Evolutionary conservation across 352 stramenopile genomes (phyloP).

Genomic region (Phytophthora rubi): DNA sequence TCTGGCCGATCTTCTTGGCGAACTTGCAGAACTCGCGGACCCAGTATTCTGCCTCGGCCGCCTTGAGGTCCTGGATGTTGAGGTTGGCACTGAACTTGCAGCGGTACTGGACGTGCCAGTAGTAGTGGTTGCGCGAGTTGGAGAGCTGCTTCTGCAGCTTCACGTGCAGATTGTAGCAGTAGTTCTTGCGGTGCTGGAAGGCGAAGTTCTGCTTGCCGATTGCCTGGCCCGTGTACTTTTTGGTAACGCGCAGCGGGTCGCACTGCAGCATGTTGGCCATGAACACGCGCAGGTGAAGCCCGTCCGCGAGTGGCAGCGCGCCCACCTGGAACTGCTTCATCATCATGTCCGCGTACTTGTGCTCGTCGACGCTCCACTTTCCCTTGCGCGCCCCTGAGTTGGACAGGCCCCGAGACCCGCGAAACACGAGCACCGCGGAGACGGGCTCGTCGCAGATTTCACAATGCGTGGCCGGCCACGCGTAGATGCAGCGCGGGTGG

Average conservation of each 20-base stretch:
- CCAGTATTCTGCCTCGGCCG: conserved; percentile 48
- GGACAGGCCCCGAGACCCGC: conserved; percentile 41
- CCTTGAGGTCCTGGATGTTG: conserved; percentile 52
- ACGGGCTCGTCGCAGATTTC: conserved; percentile 63
- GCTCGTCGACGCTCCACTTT: conserved; percentile 79
- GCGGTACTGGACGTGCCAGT: conserved; percentile 83
- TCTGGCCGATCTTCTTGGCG: conserved; percentile 66
- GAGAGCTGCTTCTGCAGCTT: conserved; percentile 84
- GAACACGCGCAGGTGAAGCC: conserved; percentile 76
- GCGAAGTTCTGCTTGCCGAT: conserved; percentile 86
- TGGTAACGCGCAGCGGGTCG: conserved; percentile 82
- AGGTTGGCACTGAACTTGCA: conserved; percentile 65
- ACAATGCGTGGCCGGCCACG: conserved; percentile 70
- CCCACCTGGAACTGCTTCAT: conserved; percentile 86
- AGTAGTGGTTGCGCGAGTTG: conserved; percentile 82
- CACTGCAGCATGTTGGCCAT: conserved; percentile 81
- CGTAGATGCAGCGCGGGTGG: conserved; percentile 78
- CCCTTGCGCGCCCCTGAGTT: conserved; percentile 70
- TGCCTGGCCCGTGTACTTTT: conserved; percentile 76
- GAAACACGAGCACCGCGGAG: conserved; percentile 54
- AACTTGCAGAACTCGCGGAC: conserved; percentile 73
- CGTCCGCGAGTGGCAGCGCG: conserved; percentile 65
- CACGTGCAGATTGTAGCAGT: conserved; percentile 81
- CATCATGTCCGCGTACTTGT: conserved; percentile 84
- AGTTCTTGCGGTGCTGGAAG: conserved; percentile 63